Evolutionary conservation across 805 yeast species (phyloP), one percentile per base, ranked within the genome.

Genomic region (Priceomyces carsonii): DNA sequence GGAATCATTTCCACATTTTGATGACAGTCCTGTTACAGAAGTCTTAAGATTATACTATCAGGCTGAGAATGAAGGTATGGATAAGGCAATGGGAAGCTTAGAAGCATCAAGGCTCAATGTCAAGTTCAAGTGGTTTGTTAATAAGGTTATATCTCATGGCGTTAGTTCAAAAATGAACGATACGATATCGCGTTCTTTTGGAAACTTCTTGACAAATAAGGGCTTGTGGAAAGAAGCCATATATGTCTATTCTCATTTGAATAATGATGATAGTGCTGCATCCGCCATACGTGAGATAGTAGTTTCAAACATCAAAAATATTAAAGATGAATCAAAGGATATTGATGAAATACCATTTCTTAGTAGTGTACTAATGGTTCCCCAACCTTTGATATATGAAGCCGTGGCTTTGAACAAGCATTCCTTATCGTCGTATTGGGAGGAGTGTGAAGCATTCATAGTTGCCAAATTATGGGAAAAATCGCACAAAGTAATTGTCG

Each of bases 351-450:
- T 75, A 19, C 53, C 63, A 1, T 60, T 56, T 10, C 45, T 80
- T 6, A 61, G 63, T 2, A 43, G 55, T 1, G 51, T 44, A 1
- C 59, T 82, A 23, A 58, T 63, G 28, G 56, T 85, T 12, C 87
- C 89, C 3, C 43, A 54, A 4, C 39, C 55, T 6, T 38, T 77
- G 18, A 52, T 83, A 8, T 66, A 70, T 46, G 79, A 78, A 42
- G 77, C 89, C 0, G 64, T 79, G 22, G 90, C 96, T 0, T 61
- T 75, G 14, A 59, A 70, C 23, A 76, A 77, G 40, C 71, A 73
- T 32, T 63, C 67, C 26, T 39, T 50, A 6, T 78, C 74, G 2
- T 73, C 83, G 32, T 73, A 66, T 45, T 67, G 80, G 61, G 64
- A 72, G 10, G 88, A 87, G 46, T 79, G 81, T 1, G 65, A 71